Evolutionary conservation across 345 rosid genomes (phyloP).

Genomic region (Linum trigynum): DNA sequence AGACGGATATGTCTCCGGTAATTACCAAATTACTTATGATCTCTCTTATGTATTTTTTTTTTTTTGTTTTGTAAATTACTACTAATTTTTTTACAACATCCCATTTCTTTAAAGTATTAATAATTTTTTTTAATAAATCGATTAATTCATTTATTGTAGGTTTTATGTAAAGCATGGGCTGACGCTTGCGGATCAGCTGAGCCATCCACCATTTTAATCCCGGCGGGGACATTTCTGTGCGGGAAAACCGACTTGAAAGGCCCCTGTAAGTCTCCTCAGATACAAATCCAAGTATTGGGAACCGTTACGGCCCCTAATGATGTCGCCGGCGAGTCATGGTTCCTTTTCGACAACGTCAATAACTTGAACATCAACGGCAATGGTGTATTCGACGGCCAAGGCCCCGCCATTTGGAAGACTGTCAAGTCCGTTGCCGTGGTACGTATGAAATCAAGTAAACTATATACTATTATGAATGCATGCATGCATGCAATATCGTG

Average conservation of each 20-base stretch:
- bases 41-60: neutral
- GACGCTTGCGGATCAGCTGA: slow-evolving; percentile 40
- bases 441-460: neutral
- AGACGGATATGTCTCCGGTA: neutral
- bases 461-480: neutral
- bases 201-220: slow-evolving; percentile 30
- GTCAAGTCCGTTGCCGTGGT: slow-evolving; percentile 10
- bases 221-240: slow-evolving; percentile 29
- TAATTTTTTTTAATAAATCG: too few species aligned
- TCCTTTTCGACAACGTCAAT: slow-evolving; percentile 28
- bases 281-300: slow-evolving; percentile 27
- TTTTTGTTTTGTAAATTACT: too few species aligned
- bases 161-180: slow-evolving; percentile 30
- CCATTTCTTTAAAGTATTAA: too few species aligned
- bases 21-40: neutral
- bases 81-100: too few species aligned
- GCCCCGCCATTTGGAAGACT: slow-evolving; percentile 32
- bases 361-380: slow-evolving; percentile 34
- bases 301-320: slow-evolving; percentile 33
- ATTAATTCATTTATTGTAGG: slow-evolving; percentile 9
- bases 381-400: slow-evolving; percentile 60
- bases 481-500: neutral
- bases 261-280: slow-evolving; percentile 31
- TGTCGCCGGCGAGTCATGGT: slow-evolving; percentile 32
- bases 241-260: slow-evolving; percentile 24